Conservation (phyloP, 2,329 filamentous ascomycete genomes). For the Epichloe aotearoae region DNA sequence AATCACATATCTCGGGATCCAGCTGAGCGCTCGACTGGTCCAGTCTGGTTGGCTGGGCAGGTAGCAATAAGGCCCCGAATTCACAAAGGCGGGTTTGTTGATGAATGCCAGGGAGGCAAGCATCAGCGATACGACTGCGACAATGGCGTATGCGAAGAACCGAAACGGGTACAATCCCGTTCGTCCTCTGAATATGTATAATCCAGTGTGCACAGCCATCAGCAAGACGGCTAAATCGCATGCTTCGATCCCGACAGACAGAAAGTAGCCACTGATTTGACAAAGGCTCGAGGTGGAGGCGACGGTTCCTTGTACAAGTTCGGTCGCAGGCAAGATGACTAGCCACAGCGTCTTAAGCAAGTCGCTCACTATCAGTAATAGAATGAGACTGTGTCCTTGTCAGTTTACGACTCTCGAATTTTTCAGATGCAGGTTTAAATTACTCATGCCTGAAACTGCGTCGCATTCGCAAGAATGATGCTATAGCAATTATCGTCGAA, state of each 20-base stretch:
- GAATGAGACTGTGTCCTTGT: constrained; percentile 44
- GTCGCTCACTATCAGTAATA: constrained; percentile 61
- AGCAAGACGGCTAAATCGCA: constrained; percentile 60
- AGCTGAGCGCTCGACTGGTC: constrained; percentile 55
- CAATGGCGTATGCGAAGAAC: constrained; percentile 42
- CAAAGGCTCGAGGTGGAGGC: constrained; percentile 43
- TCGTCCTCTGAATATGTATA: constrained; percentile 53
- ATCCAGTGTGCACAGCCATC: constrained; percentile 58
- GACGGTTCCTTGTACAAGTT: constrained; percentile 39
- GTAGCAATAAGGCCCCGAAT: constrained; percentile 56
- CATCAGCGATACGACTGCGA: constrained; percentile 43
- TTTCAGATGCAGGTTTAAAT: constrained; percentile 14
- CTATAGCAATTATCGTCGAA: constrained; percentile 43
- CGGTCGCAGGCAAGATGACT: constrained; percentile 48
- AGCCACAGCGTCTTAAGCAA: constrained; percentile 58
- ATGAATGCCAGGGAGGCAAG: constrained; percentile 52
- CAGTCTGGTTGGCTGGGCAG: constrained; percentile 53
- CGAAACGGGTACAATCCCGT: constrained; percentile 59
- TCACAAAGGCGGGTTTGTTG: constrained; percentile 42
- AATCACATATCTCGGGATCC: constrained; percentile 62
- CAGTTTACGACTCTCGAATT: neutral
- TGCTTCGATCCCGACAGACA: constrained; percentile 53
- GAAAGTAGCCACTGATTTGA: constrained; percentile 55
- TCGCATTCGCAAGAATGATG: constrained; percentile 63
- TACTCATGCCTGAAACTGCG: constrained; percentile 53